A percentile compares a stretch with the other conserved stretches of the same genome.
These are phyloP conservation scores for Mentha longifolia DNA, from an alignment of 257 asterid genomes.

Conservation along the genomic window DNA sequence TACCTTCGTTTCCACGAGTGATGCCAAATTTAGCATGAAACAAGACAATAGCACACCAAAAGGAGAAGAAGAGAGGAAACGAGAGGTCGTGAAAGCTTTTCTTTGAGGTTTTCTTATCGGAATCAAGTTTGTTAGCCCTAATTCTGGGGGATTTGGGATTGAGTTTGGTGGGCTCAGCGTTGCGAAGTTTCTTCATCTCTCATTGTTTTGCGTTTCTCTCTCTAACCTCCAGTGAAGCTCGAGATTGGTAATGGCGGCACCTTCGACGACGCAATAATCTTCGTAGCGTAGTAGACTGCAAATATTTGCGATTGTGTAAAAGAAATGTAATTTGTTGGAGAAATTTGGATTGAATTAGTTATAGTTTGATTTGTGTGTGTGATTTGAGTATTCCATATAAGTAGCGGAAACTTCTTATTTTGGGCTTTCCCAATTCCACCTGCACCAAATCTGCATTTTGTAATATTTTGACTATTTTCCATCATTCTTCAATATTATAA, in stretches of 20 bases:
- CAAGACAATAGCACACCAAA: slow-evolving; percentile 57
- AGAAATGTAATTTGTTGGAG: background rate
- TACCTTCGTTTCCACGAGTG: slow-evolving; percentile 74
- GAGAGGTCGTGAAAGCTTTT: slow-evolving; percentile 53
- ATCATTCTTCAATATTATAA: no score
- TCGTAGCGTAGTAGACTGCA: slow-evolving; percentile 2
- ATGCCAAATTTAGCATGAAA: slow-evolving; percentile 61
- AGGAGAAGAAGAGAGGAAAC: slow-evolving; percentile 55
- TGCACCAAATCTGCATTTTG: background rate
- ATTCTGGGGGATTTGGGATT: slow-evolving; percentile 36
- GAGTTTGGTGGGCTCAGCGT: slow-evolving; percentile 34
- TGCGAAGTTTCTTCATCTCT: slow-evolving; percentile 55
- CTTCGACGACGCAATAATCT: background rate
- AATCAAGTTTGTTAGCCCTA: slow-evolving; percentile 28
- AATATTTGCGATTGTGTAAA: background rate
- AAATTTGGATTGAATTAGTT: background rate
- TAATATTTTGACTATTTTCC: background rate
- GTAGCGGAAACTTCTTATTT: slow-evolving; percentile 5
- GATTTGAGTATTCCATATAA: background rate
- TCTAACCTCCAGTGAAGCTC: slow-evolving; percentile 5
- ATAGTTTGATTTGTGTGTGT: background rate
- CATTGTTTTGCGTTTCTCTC: slow-evolving; percentile 37
- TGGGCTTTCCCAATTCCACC: background rate
- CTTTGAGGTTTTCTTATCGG: slow-evolving; percentile 29
- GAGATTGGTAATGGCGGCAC: background rate